These are phyloP conservation scores for Obba rivulosa DNA, from an alignment of 768 basidiomycete species.

Conservation along the genomic window DNA sequence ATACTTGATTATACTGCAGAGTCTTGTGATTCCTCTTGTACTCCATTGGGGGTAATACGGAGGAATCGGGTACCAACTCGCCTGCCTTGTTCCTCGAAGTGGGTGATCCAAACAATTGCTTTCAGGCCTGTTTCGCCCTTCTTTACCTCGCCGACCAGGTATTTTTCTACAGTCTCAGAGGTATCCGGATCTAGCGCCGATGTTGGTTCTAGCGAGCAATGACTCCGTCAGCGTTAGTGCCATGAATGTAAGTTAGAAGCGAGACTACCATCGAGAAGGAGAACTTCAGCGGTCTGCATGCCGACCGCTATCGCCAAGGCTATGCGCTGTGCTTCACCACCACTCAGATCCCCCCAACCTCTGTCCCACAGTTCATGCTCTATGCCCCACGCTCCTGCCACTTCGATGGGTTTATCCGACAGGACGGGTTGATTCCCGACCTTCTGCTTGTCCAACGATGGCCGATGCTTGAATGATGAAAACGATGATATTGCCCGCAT, in stretches of 20 bases:
- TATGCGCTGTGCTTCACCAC: slow-evolving; percentile 85
- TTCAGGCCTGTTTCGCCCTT: slow-evolving; percentile 48
- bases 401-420: slow-evolving; percentile 36
- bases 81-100: slow-evolving; percentile 74
- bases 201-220: slow-evolving; percentile 65
- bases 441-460: slow-evolving; percentile 8
- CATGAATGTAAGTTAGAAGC: not conserved
- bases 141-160: slow-evolving; percentile 47
- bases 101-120: slow-evolving; percentile 85
- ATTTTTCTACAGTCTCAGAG: slow-evolving; percentile 60
- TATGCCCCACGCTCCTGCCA: slow-evolving; percentile 64
- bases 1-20: slow-evolving; percentile 21
- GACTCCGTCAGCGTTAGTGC: not conserved
- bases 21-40: slow-evolving; percentile 19
- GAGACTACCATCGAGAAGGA: slow-evolving; percentile 71
- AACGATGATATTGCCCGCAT: slow-evolving; percentile 52
- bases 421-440: not conserved
- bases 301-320: slow-evolving; percentile 72
- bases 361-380: slow-evolving; percentile 69
- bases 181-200: slow-evolving; percentile 77
- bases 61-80: slow-evolving; percentile 70
- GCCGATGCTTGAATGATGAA: slow-evolving; percentile 32
- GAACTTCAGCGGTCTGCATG: slow-evolving; percentile 67
- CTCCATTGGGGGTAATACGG: slow-evolving; percentile 25
- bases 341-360: slow-evolving; percentile 75